A percentile compares a stretch with the other conserved stretches of the same genome.
Conservation (phyloP, 768 basidiomycete species). For the Lyophyllum decastes region DNA sequence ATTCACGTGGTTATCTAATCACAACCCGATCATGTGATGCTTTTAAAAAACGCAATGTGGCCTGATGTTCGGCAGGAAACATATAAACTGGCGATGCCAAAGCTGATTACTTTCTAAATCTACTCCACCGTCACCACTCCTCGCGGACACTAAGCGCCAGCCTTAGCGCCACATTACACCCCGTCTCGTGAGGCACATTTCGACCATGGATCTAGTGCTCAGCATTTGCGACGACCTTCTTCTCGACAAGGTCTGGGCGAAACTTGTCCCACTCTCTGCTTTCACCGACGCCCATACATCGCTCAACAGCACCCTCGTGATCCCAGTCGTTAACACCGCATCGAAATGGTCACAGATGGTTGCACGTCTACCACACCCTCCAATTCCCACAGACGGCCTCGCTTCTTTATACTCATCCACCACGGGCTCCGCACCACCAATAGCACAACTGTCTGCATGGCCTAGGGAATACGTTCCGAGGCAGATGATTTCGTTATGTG, state of each 20-base stretch:
- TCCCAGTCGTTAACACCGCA: constrained; percentile 29
- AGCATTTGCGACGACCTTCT: constrained; percentile 65
- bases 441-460: constrained; percentile 68
- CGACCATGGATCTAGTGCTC: constrained; percentile 84
- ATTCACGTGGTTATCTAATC: no score
- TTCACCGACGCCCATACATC: constrained; percentile 34
- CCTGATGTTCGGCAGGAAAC: constrained; percentile 32
- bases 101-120: background rate
- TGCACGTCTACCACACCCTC: constrained; percentile 58
- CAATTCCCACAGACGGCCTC: constrained; percentile 39
- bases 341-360: constrained; percentile 57
- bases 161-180: background rate
- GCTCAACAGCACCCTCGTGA: constrained; percentile 40
- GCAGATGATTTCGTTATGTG: constrained; percentile 70
- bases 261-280: constrained; percentile 65
- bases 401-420: constrained; percentile 27
- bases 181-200: background rate
- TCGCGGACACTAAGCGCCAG: background rate
- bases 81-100: constrained; percentile 20
- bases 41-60: constrained; percentile 35
- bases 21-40: constrained; percentile 24
- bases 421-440: constrained; percentile 20
- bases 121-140: background rate
- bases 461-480: constrained; percentile 81
- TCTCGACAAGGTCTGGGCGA: constrained; percentile 81